These are phyloP conservation scores for Zalaria obscura DNA, from an alignment of 2,329 filamentous ascomycete species.

Conservation along the genomic window DNA sequence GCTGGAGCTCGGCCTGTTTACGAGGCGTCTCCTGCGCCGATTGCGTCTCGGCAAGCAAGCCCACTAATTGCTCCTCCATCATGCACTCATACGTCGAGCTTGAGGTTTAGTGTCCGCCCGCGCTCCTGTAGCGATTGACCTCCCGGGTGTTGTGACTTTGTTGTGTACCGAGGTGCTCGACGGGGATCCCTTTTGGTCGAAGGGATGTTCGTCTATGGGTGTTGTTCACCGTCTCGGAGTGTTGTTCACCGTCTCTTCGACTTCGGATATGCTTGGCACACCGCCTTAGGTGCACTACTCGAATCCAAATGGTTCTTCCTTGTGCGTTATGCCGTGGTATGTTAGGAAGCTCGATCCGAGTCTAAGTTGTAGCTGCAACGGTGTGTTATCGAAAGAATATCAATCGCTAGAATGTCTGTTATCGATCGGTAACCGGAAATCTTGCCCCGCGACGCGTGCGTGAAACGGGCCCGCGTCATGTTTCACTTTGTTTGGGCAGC, in stretches of 20 bases:
- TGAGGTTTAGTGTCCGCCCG: neutral
- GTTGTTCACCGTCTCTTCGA: too few species aligned
- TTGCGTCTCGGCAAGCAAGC: conserved; percentile 78
- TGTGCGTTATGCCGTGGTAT: too few species aligned
- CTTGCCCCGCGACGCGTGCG: conserved; percentile 1
- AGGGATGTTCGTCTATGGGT: neutral
- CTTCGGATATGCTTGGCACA: too few species aligned
- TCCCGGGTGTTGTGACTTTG: neutral
- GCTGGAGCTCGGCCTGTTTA: conserved; percentile 73
- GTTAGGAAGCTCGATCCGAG: too few species aligned
- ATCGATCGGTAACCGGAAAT: neutral
- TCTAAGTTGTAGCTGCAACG: too few species aligned
- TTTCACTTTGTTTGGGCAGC: neutral
- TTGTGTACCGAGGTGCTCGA: neutral
- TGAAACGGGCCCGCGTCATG: neutral
- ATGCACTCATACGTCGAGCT: conserved; percentile 8
- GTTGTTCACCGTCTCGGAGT: too few species aligned
- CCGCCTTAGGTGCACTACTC: too few species aligned
- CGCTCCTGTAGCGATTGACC: neutral
- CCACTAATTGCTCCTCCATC: conserved; percentile 89
- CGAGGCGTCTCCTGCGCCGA: conserved; percentile 60
- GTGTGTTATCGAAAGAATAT: too few species aligned
- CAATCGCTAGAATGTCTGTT: too few species aligned
- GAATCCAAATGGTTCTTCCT: too few species aligned
- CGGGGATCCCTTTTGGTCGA: neutral